Percentiles rank a stretch among this genome's conserved stretches.
Evolutionary conservation across 228 moss, liverwort and hornwort genomes (phyloP).

Genomic region (Sphagnum fallax): DNA sequence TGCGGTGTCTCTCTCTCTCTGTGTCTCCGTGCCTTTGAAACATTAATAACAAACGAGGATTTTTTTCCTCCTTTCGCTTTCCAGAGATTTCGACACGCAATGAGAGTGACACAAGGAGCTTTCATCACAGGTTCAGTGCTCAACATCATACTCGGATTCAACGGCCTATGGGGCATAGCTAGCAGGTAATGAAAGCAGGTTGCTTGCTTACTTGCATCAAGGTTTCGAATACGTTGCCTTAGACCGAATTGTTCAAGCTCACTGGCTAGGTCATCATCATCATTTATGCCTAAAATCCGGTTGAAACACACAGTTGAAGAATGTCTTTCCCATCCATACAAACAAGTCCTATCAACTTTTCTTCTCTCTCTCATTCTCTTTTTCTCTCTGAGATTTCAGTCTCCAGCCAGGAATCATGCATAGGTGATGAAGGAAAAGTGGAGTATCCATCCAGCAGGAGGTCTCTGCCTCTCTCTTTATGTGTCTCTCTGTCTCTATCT

Average conservation of each 20-base stretch:
- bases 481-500: background rate
- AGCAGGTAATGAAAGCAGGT: slow-evolving; percentile 16
- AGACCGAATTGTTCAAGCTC: too few species aligned
- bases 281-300: too few species aligned
- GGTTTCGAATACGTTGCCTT: too few species aligned
- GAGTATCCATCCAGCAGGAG: too few species aligned
- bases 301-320: too few species aligned
- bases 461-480: too few species aligned
- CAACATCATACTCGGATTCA: slow-evolving; percentile 44
- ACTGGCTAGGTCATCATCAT: too few species aligned
- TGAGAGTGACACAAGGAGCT: slow-evolving; percentile 44
- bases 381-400: background rate
- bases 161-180: slow-evolving; percentile 41
- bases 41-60: background rate
- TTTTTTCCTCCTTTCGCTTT: too few species aligned
- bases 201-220: too few species aligned
- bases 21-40: background rate
- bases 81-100: slow-evolving; percentile 44
- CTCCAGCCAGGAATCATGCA: too few species aligned
- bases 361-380: background rate
- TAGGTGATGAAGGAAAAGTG: too few species aligned
- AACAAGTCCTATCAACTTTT: background rate
- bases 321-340: background rate
- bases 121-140: slow-evolving; percentile 37
- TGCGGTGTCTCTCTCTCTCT: background rate